Conservation (phyloP, 768 basidiomycete species). For the Pleurotus platypus region DNA sequence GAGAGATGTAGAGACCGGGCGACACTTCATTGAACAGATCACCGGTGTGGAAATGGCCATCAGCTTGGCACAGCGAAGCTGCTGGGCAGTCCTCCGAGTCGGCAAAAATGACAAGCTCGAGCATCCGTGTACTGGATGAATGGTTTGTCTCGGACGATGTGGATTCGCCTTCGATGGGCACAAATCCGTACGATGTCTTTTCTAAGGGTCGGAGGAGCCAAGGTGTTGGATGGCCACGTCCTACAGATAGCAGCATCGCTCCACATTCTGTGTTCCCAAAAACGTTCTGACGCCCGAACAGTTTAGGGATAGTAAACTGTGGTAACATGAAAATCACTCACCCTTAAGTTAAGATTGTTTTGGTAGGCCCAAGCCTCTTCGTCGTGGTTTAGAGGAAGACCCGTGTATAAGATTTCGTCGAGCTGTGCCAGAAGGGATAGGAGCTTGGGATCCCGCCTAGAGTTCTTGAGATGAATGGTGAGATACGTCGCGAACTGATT, state of each 20-base stretch:
- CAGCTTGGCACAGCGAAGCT: conserved; percentile 40
- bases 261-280: conserved; percentile 84
- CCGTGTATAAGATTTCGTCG: conserved; percentile 47
- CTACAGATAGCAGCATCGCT: conserved; percentile 61
- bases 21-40: conserved; percentile 58
- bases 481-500: conserved; percentile 58
- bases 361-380: conserved; percentile 50
- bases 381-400: conserved; percentile 45
- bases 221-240: conserved; percentile 46
- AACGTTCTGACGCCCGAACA: conserved; percentile 48
- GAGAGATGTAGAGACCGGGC: conserved; percentile 48
- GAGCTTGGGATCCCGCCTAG: conserved; percentile 43
- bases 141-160: conserved; percentile 26
- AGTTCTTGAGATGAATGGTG: conserved; percentile 40
- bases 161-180: conserved; percentile 46
- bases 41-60: conserved; percentile 68
- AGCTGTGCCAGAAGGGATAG: conserved; percentile 39
- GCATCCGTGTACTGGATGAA: conserved; percentile 43
- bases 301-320: background rate
- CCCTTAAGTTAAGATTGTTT: conserved; percentile 16
- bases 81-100: conserved; percentile 61
- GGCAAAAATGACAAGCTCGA: conserved; percentile 57
- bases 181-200: conserved; percentile 64
- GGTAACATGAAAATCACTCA: background rate
- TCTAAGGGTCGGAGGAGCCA: conserved; percentile 54